phyloP scores from a whole-genome alignment of 192 early-diverging fungal species.

The Funneliformis mosseae region DNA sequence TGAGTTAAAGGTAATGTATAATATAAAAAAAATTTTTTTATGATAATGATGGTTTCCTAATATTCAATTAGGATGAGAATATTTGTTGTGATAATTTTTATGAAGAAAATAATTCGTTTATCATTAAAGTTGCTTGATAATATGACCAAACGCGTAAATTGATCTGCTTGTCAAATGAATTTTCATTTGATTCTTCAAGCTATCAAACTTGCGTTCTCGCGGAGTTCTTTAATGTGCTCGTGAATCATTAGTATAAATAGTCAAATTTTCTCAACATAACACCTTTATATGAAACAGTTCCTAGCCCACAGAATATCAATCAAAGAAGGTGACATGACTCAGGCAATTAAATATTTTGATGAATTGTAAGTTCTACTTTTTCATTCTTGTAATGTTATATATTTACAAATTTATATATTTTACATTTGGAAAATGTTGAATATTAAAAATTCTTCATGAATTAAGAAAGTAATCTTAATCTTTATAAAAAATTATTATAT shows the following conservation, averaged over 20 bases:
- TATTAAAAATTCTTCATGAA: neutral
- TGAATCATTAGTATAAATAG: neutral
- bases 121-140: too few species aligned
- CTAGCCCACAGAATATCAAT: conserved; percentile 24
- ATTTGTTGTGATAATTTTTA: too few species aligned
- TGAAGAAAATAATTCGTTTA: too few species aligned
- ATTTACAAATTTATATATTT: neutral
- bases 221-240: neutral
- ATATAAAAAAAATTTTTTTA: neutral
- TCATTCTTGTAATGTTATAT: neutral
- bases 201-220: neutral
- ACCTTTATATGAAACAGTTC: neutral
- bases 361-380: conserved; percentile 21
- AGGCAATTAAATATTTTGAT: conserved; percentile 1
- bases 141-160: neutral
- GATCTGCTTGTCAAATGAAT: neutral
- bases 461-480: neutral
- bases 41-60: neutral
- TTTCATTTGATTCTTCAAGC: neutral
- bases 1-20: conserved; percentile 9
- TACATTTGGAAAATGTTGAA: neutral
- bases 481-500: too few species aligned
- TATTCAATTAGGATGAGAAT: neutral
- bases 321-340: conserved; percentile 25
- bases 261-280: neutral